phyloP scores from a whole-genome alignment of 306 rosid genomes.

The Acmispon strigosus region DNA sequence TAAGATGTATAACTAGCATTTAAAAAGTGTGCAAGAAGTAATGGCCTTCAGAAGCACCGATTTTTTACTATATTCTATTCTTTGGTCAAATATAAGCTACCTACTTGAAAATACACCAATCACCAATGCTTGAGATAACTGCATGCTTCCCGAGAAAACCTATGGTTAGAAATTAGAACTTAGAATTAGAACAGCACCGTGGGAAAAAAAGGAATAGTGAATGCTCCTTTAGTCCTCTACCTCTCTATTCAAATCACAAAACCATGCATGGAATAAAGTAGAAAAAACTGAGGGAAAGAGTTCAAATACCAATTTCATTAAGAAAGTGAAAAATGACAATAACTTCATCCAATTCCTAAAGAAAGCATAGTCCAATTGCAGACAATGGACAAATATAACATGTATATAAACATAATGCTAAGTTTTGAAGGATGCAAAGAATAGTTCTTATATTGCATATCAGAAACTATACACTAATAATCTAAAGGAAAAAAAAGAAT shows the following conservation, averaged over 20 bases:
- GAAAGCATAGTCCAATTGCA: not conserved
- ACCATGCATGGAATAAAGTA: not conserved
- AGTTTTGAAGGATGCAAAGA: constrained; percentile 21
- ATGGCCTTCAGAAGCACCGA: no score
- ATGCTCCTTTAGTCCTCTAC: not conserved
- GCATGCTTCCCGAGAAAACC: no score
- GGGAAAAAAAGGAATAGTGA: not conserved
- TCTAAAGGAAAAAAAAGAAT: not conserved
- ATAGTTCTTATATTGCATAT: constrained; percentile 28
- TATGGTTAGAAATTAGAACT: no score
- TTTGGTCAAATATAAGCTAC: no score
- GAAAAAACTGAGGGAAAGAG: not conserved
- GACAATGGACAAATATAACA: not conserved
- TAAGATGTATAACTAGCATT: no score
- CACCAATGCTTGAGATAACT: no score
- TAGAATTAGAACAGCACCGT: no score
- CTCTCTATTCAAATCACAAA: not conserved
- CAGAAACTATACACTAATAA: constrained; percentile 64
- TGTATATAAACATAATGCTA: not conserved
- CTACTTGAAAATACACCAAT: no score
- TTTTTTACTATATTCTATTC: no score
- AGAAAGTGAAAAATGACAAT: not conserved
- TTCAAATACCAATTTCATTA: no score
- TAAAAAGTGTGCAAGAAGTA: no score
- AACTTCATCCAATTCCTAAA: not conserved